Percentiles rank a stretch among this genome's conserved stretches.
Evolutionary conservation across 148 eudicot genomes (phyloP).

Genomic region (Rhododendron williamsianum): DNA sequence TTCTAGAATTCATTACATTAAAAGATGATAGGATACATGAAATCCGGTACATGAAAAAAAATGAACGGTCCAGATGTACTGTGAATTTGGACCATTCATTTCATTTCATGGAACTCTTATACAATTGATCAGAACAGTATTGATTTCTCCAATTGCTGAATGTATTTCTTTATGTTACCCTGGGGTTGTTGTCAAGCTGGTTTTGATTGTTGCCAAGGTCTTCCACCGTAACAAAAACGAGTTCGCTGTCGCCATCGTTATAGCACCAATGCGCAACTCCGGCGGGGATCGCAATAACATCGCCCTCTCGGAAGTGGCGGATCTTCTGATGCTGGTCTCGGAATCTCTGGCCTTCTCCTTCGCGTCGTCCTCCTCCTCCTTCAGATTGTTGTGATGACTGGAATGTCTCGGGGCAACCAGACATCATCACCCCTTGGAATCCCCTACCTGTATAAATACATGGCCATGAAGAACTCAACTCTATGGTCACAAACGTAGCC

Average conservation of each 20-base stretch:
- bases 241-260: conserved; percentile 54
- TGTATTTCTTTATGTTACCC: conserved; percentile 28
- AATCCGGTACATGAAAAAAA: too few species aligned
- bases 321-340: conserved; percentile 70
- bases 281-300: conserved; percentile 54
- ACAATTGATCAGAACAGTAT: too few species aligned
- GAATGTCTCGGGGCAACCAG: conserved; percentile 76
- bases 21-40: too few species aligned
- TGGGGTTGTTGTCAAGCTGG: conserved; percentile 65
- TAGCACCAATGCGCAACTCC: conserved; percentile 73
- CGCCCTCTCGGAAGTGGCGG: conserved; percentile 48
- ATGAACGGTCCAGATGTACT: too few species aligned
- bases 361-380: conserved; percentile 5
- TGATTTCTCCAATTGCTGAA: too few species aligned
- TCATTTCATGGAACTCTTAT: too few species aligned
- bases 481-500: not conserved
- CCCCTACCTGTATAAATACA: conserved; percentile 48
- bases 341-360: conserved; percentile 20
- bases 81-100: too few species aligned
- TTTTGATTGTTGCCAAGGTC: conserved; percentile 50
- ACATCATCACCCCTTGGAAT: conserved; percentile 36
- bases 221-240: conserved; percentile 34
- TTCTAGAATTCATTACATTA: too few species aligned
- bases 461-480: not conserved
- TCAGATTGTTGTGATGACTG: conserved; percentile 36